phyloP scores from a whole-genome alignment of 1,284 basidiomycete species.

The Apiotrichum laibachii region DNA sequence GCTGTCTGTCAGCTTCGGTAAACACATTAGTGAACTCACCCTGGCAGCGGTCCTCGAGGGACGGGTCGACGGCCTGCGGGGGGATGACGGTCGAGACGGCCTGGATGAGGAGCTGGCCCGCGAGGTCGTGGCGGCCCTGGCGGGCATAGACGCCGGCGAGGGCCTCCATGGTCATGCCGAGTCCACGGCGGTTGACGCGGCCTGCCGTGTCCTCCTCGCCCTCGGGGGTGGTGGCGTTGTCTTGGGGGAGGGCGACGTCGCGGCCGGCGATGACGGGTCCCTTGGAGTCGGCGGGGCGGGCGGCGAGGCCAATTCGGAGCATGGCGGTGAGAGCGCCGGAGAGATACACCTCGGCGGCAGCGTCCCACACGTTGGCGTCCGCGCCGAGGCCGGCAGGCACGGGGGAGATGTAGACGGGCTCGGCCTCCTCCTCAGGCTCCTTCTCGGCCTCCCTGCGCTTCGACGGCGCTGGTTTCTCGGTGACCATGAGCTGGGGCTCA shows the following conservation, averaged over 20 bases:
- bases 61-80: conserved; percentile 25
- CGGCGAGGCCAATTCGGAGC: conserved; percentile 36
- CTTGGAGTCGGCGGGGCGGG: neutral
- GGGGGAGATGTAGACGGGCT: conserved; percentile 3
- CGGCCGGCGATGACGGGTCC: conserved; percentile 38
- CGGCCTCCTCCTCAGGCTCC: neutral
- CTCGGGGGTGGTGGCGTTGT: conserved; percentile 26
- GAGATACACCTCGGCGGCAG: conserved; percentile 40
- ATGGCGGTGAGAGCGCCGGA: conserved; percentile 39
- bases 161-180: conserved; percentile 51
- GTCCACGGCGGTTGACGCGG: conserved; percentile 42
- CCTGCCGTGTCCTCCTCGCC: conserved; percentile 30
- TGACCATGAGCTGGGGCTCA: neutral
- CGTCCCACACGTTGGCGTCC: conserved; percentile 26
- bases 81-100: conserved; percentile 46
- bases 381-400: neutral
- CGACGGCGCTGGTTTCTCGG: neutral
- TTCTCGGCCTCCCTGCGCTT: neutral
- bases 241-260: conserved; percentile 34
- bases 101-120: conserved; percentile 48
- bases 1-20: neutral
- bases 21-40: conserved; percentile 13
- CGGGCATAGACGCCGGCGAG: conserved; percentile 48
- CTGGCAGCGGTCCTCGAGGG: conserved; percentile 46
- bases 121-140: conserved; percentile 39